Percentiles rank a stretch among this genome's conserved stretches.
phyloP scores from a whole-genome alignment of 2,329 filamentous ascomycete genomes.

The Aspergillus uvarum region DNA sequence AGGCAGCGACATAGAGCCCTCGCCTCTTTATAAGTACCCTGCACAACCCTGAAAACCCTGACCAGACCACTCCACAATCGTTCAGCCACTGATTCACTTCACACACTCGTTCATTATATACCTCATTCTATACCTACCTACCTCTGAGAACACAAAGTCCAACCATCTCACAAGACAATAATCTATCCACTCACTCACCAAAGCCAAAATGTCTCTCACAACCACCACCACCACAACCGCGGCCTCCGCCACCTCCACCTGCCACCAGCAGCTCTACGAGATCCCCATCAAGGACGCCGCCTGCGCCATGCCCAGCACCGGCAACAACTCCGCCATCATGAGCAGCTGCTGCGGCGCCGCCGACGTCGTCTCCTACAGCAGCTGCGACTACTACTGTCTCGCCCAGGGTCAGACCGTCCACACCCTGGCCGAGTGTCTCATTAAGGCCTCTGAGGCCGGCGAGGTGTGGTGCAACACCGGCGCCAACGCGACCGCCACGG shows the following conservation, averaged over 20 bases:
- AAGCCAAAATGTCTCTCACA: slow-evolving; percentile 5
- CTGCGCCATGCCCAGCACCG: slow-evolving; percentile 24
- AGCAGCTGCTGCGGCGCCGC: slow-evolving; percentile 22
- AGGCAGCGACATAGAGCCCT: neutral
- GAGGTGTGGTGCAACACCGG: slow-evolving; percentile 27
- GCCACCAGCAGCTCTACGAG: slow-evolving; percentile 21
- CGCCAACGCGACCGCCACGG: slow-evolving; percentile 24
- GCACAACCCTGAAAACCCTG: neutral
- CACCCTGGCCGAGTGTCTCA: slow-evolving; percentile 22
- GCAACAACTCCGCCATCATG: slow-evolving; percentile 24
- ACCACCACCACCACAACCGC: slow-evolving; percentile 18
- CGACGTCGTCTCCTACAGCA: slow-evolving; percentile 21
- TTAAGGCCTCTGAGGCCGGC: slow-evolving; percentile 21
- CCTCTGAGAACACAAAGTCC: too few species aligned
- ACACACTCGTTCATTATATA: neutral
- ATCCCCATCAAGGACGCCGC: slow-evolving; percentile 26
- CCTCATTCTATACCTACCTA: neutral
- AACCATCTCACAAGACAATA: neutral
- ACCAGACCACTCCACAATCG: neutral
- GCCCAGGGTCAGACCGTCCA: slow-evolving; percentile 21
- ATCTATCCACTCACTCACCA: neutral
- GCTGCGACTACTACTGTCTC: slow-evolving; percentile 28
- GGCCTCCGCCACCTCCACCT: slow-evolving; percentile 21
- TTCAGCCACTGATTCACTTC: neutral
- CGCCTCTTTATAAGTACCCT: neutral